Conservation (phyloP, 208 protist genomes). For the Angomonas ambiguus region DNA sequence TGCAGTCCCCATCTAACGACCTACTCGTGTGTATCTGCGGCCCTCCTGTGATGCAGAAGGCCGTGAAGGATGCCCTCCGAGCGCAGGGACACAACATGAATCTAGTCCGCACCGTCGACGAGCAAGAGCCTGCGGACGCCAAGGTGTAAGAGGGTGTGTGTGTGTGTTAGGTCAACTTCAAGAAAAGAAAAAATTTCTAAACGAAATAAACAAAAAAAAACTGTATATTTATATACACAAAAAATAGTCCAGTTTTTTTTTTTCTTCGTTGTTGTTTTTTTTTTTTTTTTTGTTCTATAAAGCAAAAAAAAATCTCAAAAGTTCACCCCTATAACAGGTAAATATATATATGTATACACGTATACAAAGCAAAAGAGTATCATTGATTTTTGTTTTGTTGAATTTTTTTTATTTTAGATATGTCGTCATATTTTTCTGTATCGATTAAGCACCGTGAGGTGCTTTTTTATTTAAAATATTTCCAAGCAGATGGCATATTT, state of each 20-base stretch:
- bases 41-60: conserved; percentile 70
- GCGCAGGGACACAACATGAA: conserved; percentile 45
- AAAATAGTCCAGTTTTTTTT: conserved; percentile 3
- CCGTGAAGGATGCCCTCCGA: conserved; percentile 38
- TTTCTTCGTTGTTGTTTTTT: conserved; percentile 5
- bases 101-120: conserved; percentile 64
- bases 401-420: conserved; percentile 17
- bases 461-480: not conserved
- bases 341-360: not conserved
- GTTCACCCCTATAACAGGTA: conserved; percentile 7
- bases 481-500: not conserved
- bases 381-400: too few relatives aligned
- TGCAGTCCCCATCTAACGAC: conserved; percentile 60
- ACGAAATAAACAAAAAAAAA: too few relatives aligned
- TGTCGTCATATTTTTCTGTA: not conserved
- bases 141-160: too few relatives aligned
- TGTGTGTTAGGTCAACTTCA: too few relatives aligned
- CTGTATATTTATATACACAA: not conserved
- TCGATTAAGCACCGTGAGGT: conserved; percentile 2
- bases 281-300: not conserved
- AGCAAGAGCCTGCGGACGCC: conserved; percentile 30
- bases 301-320: too few relatives aligned
- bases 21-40: conserved; percentile 77
- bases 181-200: too few relatives aligned
- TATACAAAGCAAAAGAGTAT: not conserved